phyloP scores from a whole-genome alignment of 495 filamentous ascomycete species.

The Penicillium lagena region DNA sequence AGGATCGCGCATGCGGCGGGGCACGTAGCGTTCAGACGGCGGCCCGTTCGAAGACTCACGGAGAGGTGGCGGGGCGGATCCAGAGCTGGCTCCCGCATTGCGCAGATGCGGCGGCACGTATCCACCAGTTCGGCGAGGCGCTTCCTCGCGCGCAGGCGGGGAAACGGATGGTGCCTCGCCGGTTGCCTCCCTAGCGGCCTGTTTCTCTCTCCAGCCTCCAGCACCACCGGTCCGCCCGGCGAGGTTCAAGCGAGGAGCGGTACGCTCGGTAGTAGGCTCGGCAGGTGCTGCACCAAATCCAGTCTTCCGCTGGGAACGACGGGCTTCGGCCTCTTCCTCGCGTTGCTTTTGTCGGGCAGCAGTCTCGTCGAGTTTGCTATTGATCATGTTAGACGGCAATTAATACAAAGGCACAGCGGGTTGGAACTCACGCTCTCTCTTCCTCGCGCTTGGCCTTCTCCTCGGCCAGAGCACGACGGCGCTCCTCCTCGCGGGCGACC shows the following conservation, averaged over 20 bases:
- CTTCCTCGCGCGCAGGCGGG: conserved; percentile 23
- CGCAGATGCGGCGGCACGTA: conserved; percentile 48
- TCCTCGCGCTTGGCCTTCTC: conserved; percentile 78
- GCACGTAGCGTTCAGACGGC: conserved; percentile 28
- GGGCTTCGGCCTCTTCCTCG: conserved; percentile 63
- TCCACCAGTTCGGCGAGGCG: conserved; percentile 30
- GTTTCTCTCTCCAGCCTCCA: conserved; percentile 78
- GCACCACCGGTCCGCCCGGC: conserved; percentile 48
- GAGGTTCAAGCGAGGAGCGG: conserved; percentile 62
- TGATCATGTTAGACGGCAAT: conserved; percentile 4
- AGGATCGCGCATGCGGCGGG: conserved; percentile 31
- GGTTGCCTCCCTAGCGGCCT: conserved; percentile 55
- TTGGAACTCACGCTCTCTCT: conserved; percentile 60
- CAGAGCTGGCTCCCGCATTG: conserved; percentile 22
- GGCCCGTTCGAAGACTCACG: conserved; percentile 18
- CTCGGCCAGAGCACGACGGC: conserved; percentile 52
- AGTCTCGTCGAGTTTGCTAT: conserved; percentile 58
- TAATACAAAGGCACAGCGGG: conserved; percentile 6
- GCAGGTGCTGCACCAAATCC: conserved; percentile 27
- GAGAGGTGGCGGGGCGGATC: conserved; percentile 24
- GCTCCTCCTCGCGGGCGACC: conserved; percentile 65
- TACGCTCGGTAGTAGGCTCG: conserved; percentile 46
- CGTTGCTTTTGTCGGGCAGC: conserved; percentile 60
- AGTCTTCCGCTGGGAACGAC: conserved; percentile 39
- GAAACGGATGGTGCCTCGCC: conserved; percentile 25